Conservation (phyloP, 2,329 filamentous ascomycete species). For the Coccinonectria pachysandricola region DNA sequence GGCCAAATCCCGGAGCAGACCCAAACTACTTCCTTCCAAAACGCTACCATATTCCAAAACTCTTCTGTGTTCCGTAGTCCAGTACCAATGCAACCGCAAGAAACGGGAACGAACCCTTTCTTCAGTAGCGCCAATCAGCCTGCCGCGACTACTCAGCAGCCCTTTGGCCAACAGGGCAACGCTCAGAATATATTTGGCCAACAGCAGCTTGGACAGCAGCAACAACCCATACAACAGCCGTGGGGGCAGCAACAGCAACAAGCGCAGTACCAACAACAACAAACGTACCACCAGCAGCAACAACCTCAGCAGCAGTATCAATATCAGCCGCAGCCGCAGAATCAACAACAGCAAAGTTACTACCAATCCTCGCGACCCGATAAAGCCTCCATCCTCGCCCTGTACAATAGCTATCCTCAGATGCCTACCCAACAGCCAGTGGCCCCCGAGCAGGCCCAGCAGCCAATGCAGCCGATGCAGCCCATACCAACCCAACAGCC, state of each 20-base stretch:
- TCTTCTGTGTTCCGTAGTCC: slow-evolving; percentile 25
- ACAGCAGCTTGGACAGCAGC: slow-evolving; percentile 15
- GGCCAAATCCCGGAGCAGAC: slow-evolving; percentile 44
- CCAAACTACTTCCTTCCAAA: slow-evolving; percentile 33
- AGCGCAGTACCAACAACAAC: slow-evolving; percentile 15
- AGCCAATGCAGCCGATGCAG: slow-evolving; percentile 4
- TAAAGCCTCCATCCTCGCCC: slow-evolving; percentile 64
- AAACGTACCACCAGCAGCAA: slow-evolving; percentile 12
- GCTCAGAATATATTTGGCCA: slow-evolving; percentile 7
- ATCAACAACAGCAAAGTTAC: slow-evolving; percentile 25
- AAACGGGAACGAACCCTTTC: slow-evolving; percentile 28
- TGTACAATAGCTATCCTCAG: slow-evolving; percentile 58
- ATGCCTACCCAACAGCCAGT: slow-evolving; percentile 31
- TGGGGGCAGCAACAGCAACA: slow-evolving; percentile 11
- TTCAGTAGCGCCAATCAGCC: slow-evolving; percentile 21
- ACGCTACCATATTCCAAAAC: slow-evolving; percentile 19
- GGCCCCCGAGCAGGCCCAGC: slow-evolving; percentile 20
- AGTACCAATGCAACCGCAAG: slow-evolving; percentile 12
- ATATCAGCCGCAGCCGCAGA: slow-evolving; percentile 13
- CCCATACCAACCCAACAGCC: no score
- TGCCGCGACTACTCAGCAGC: slow-evolving; percentile 14
- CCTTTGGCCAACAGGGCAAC: slow-evolving; percentile 17
- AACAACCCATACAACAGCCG: slow-evolving; percentile 14
- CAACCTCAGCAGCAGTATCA: slow-evolving; percentile 17
- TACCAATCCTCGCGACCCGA: slow-evolving; percentile 44